Evolutionary conservation across 495 filamentous ascomycete genomes (phyloP), one percentile per base, ranked within the genome.

Genomic region (Neurospora sp.): DNA sequence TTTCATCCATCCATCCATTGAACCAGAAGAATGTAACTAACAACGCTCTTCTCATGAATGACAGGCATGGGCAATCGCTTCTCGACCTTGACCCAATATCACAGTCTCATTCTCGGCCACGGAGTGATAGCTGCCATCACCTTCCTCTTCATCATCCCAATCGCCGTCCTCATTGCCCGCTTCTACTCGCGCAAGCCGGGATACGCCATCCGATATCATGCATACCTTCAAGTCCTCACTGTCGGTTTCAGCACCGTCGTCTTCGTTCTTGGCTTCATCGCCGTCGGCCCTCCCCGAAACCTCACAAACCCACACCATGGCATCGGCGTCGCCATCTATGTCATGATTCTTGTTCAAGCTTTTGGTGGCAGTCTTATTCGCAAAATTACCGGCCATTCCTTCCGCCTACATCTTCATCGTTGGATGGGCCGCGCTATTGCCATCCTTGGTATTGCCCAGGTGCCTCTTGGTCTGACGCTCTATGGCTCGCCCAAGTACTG

Each of bases 221-320:
- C 94, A 65, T 96, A 94, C 84, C 87, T 94, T 14, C 91, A 98
- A 72, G 87, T 96, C n/a, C 76, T 97, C 71, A 91, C 93, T 27
- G 82, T 97, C 20, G 79, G 88, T 27, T 80, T 96, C 70, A 83
- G 86, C 39, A 95, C 93, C 0, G 90, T 92, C 27, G 81, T 92
- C 10, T 92, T 97, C 74, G 81, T 92, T 44, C 82, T 95, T 10
- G 93, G 94, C 16, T 94, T 86, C 80, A 87, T 93, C 78, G 93
- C 95, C 42, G 91, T 96, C 31, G 93, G 93, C 9, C 88, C 91
- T 2, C 79, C 83, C 68, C 86, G 94, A 73, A 93, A 89, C 77
- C 85, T 98, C 75, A 92, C 92, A 65, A 99, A 99, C 80, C 96
- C 96, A 2, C 96, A 99, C 83, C 92, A 94, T 83, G 94, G 94